Percentiles rank a stretch among this genome's conserved stretches.
These are phyloP conservation scores for Macaranga tanarius DNA, from an alignment of 441 rosid species.

Conservation along the genomic window DNA sequence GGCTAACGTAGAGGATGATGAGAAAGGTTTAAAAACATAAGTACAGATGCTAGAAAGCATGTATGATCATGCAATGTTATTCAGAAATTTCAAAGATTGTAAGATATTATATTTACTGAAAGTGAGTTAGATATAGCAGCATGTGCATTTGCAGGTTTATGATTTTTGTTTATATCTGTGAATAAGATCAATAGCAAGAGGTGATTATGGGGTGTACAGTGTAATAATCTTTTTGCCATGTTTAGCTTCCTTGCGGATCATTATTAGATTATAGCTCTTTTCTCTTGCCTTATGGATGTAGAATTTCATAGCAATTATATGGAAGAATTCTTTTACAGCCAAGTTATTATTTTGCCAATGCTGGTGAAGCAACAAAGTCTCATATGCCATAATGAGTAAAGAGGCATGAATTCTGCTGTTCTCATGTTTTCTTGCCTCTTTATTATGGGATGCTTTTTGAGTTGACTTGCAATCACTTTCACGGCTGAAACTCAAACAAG, in stretches of 20 bases:
- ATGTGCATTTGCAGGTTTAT: conserved; percentile 33
- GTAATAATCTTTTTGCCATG: conserved; percentile 32
- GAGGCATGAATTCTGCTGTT: too few species aligned
- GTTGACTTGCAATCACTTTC: too few species aligned
- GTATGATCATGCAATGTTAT: conserved; percentile 11
- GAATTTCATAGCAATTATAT: background rate
- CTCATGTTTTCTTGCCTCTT: too few species aligned
- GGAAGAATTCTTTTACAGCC: background rate
- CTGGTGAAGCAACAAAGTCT: too few species aligned
- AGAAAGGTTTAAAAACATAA: conserved; percentile 9
- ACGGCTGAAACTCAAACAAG: too few species aligned
- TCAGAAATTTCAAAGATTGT: conserved; percentile 4
- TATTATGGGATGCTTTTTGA: too few species aligned
- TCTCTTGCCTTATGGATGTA: background rate
- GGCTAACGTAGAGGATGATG: conserved; percentile 30
- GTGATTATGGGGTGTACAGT: conserved; percentile 43
- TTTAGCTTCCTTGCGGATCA: conserved; percentile 10
- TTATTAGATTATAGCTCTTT: conserved; percentile 20
- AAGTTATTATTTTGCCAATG: too few species aligned
- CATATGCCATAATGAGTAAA: too few species aligned
- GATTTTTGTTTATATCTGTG: conserved; percentile 50
- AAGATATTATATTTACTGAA: conserved; percentile 30
- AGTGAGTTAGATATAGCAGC: conserved; percentile 25
- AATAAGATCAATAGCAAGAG: conserved; percentile 33
- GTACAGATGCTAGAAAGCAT: conserved; percentile 18